Percentiles rank a stretch among this genome's conserved stretches.
Evolutionary conservation across 169 alveolate species (phyloP).

Genomic region (Babesia gibsoni): DNA sequence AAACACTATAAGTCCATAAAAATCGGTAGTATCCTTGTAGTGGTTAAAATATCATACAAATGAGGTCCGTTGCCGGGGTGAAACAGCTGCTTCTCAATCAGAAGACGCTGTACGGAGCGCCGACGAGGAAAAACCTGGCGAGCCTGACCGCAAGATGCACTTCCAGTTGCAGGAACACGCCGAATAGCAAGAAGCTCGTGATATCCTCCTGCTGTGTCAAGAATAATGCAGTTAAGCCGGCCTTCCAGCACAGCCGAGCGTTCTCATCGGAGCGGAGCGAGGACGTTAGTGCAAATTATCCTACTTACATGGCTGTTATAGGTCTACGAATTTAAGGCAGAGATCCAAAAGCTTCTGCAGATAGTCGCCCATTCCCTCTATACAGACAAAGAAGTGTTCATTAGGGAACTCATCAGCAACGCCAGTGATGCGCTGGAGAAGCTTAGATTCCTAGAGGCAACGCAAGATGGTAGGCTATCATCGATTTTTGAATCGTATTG

Average conservation of each 20-base stretch:
- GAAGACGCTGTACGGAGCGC: not conserved
- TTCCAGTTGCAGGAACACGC: not conserved
- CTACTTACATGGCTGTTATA: not conserved
- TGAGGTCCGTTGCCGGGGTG: not conserved
- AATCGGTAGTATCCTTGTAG: no score
- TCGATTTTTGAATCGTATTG: no score
- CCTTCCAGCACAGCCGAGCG: conserved; percentile 1
- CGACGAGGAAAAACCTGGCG: not conserved
- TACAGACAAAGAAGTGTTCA: conserved; percentile 94
- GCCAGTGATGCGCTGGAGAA: conserved; percentile 99
- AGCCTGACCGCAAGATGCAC: conserved; percentile 1
- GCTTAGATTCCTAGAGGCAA: conserved; percentile 83
- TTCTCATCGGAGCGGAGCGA: conserved; percentile 12
- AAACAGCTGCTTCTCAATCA: not conserved
- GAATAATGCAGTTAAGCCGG: no score
- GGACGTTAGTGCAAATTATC: conserved; percentile 2
- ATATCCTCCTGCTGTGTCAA: no score
- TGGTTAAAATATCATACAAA: not conserved
- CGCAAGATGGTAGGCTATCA: conserved; percentile 34
- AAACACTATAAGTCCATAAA: no score
- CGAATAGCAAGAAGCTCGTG: no score
- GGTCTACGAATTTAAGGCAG: conserved; percentile 87
- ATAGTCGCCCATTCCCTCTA: conserved; percentile 95
- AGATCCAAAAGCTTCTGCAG: conserved; percentile 93
- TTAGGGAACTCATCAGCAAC: conserved; percentile 98